A percentile compares a stretch with the other conserved stretches of the same genome.
Evolutionary conservation across 1,139 yeast genomes (phyloP).

Genomic region (Suzukiozyma palmioleophila): DNA sequence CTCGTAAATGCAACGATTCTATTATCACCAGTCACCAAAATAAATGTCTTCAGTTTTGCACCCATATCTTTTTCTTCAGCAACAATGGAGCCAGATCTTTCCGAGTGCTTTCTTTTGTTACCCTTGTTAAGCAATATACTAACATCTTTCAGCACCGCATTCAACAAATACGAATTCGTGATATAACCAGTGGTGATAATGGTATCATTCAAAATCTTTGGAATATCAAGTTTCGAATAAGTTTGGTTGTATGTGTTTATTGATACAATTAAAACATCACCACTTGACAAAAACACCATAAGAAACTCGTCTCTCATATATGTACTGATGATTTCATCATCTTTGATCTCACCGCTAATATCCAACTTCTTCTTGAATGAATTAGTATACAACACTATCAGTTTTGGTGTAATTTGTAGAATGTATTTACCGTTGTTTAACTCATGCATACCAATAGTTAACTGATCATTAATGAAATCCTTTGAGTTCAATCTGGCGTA

Average conservation of each 20-base stretch:
- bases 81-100: slow-evolving; percentile 9
- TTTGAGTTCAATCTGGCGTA: slow-evolving; percentile 62
- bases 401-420: slow-evolving; percentile 70
- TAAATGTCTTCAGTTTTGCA: slow-evolving; percentile 48
- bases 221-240: slow-evolving; percentile 37
- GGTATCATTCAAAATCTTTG: slow-evolving; percentile 51
- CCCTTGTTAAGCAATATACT: slow-evolving; percentile 28
- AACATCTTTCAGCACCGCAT: slow-evolving; percentile 40
- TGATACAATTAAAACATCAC: slow-evolving; percentile 49
- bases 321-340: slow-evolving; percentile 50
- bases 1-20: slow-evolving; percentile 61
- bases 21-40: slow-evolving; percentile 74
- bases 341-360: slow-evolving; percentile 33
- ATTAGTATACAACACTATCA: slow-evolving; percentile 60
- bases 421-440: slow-evolving; percentile 57
- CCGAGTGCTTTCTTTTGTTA: slow-evolving; percentile 28
- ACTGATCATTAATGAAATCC: slow-evolving; percentile 59
- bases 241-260: slow-evolving; percentile 38
- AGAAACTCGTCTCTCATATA: slow-evolving; percentile 47
- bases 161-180: slow-evolving; percentile 39
- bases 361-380: slow-evolving; percentile 46
- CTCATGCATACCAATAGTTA: slow-evolving; percentile 65
- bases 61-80: slow-evolving; percentile 16
- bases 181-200: slow-evolving; percentile 70
- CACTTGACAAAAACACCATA: slow-evolving; percentile 51